Evolutionary conservation across 768 basidiomycete species (phyloP).

Genomic region (Glaciozyma martinii): DNA sequence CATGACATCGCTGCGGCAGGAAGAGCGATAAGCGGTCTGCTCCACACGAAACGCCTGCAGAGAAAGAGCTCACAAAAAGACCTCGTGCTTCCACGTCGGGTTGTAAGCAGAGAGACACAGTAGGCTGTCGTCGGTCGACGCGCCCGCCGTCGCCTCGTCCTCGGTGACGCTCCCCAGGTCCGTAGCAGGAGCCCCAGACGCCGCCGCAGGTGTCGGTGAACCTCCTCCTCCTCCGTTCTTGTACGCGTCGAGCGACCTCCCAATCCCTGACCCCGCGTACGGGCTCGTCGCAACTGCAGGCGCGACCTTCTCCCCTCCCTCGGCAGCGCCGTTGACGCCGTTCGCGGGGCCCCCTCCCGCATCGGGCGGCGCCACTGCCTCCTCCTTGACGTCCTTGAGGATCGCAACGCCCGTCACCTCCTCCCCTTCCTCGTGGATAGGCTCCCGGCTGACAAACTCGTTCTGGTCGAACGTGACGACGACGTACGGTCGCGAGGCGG

Average conservation of each 20-base stretch:
- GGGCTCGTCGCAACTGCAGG: neutral
- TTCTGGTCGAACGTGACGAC: constrained; percentile 98
- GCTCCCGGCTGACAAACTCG: constrained; percentile 90
- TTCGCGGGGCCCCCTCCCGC: too few relatives aligned
- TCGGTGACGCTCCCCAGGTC: constrained; percentile 40
- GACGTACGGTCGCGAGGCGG: constrained; percentile 68
- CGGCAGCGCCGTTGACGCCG: too few relatives aligned
- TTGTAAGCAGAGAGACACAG: constrained; percentile 46
- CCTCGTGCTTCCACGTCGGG: constrained; percentile 98
- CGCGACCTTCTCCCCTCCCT: neutral
- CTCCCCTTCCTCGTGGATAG: constrained; percentile 56
- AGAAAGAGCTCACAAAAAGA: constrained; percentile 69
- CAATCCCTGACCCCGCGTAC: too few relatives aligned
- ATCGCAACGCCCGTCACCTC: constrained; percentile 51
- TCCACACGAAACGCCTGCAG: neutral
- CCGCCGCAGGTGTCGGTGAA: neutral
- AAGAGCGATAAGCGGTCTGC: constrained; percentile 8
- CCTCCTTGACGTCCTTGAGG: constrained; percentile 1
- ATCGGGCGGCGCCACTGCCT: neutral
- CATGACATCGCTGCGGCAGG: constrained; percentile 70
- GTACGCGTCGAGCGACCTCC: too few relatives aligned
- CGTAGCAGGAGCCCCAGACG: neutral
- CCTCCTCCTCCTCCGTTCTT: neutral
- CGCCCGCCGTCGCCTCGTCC: constrained; percentile 37
- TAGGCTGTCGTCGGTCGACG: neutral